Base-by-base conservation (phyloP, 805 yeast genomes). In the Diddensiella transvaalensis region DNA sequence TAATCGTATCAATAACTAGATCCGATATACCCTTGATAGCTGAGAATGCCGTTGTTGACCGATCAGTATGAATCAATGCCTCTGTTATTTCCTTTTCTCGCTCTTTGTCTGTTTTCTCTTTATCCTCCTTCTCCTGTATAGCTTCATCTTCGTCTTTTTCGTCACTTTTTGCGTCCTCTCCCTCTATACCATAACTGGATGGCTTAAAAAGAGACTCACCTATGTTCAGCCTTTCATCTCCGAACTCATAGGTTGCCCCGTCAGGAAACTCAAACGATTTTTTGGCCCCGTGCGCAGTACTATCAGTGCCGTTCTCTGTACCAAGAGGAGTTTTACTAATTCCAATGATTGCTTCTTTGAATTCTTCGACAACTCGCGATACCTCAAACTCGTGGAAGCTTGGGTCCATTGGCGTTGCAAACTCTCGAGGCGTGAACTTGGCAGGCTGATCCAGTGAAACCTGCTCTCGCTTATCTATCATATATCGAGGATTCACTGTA, bases 151-250 rank as follows among this genome's bases (percentile, higher is more conserved):
- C 46, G 32, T 43, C 58, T 17, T 41, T 53, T 29, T 30, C 50
- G 18, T 22, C 51, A 19, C 42, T 47, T 6, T 44, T 47, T 2
- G 45, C 53, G 10, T 33, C 17, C 49, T 35, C 39, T n/a, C 30
- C 49, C 15, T 42, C 49, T 18, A 36, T 41, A 75, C 32, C 70
- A 62, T 47, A 43, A n/a, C 51, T 55, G 11, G 33, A 32, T 2
- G 95, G 91, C 40, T 72, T 76, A 61, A 89, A 87, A 44, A 90
- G 61, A n/a, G 85, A 72, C 60, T 89, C 93, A 1, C 85, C 85
- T 51, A 86, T 66, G 41, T 74, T 72, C 53, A 70, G 81, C 49
- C 96, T 72, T 55, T 81, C 85, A 36, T 70, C 66, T 6, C 78
- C 78, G 49, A 85, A 75, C 39, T 80, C 79, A 15, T 85, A 62